Evolutionary conservation across 1,284 basidiomycete genomes (phyloP), one percentile per base, ranked within the genome.

Genomic region (Tylopilus orsonianus): DNA sequence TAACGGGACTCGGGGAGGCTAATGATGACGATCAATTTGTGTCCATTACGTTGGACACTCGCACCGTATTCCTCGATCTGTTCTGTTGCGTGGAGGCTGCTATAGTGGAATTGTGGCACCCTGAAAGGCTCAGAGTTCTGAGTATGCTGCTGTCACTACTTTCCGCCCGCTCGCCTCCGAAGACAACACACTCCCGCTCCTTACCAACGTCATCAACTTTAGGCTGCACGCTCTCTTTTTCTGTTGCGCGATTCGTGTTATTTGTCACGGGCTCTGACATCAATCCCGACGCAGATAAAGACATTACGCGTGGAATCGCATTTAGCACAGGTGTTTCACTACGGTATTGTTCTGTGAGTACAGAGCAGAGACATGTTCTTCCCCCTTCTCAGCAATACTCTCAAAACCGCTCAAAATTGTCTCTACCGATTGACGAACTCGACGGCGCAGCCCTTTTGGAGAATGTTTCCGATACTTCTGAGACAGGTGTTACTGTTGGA

Each of bases 251-350:
- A n/a, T 70, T 89, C 40, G 80, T 84, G 37, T 56, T 88, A 9
- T 83, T 90, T 49, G 61, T 91, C 33, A 89, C 89, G 5, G 80
- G 86, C 16, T 78, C 77, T 29, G 93, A 94, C 61, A 75, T 92
- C 41, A 90, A 89, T 52, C 88, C 89, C 0, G 68, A 75, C 0
- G 85, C 87, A 56, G 73, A 77, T 16, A 65, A 80, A 44, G 80
- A 79, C 27, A 74, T 93, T 8, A 82, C 81, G 3, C 80, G 90
- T 22, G 93, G 93, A 1, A 64, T 92, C 34, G 84, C 85, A 18
- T 58, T 87, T 12, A 79, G 83, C 42, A 81, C 80, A 0, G 72
- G 78, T 1, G 41, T 85, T 16, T 76, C 78, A 0, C 32, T 85
- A 13, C 80, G 86, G 55, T 87, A 84, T 56, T 82, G 80, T 53